These are phyloP conservation scores for Podosphaera aphanis DNA, from an alignment of 2,329 filamentous ascomycete genomes.

Conservation along the genomic window DNA sequence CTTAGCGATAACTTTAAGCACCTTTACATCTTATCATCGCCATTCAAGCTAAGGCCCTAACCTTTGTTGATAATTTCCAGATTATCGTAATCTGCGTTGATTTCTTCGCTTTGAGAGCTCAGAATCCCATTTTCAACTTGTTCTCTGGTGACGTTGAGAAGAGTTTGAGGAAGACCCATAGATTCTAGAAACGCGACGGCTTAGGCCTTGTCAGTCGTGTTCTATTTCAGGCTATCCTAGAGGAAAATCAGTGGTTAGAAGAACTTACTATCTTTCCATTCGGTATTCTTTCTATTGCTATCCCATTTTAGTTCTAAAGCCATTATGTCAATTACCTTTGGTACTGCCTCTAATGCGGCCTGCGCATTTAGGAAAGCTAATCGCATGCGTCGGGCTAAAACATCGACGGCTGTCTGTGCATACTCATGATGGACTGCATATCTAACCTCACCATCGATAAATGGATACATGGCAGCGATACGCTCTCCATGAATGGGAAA, in stretches of 20 bases:
- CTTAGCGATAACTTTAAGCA: too few relatives aligned
- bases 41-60: too few relatives aligned
- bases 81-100: too few relatives aligned
- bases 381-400: constrained; percentile 63
- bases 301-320: constrained; percentile 63
- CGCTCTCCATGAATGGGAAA: constrained; percentile 68
- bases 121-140: constrained; percentile 38
- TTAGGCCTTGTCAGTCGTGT: constrained; percentile 10
- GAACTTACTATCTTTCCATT: constrained; percentile 53
- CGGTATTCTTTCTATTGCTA: constrained; percentile 42
- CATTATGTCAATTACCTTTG: constrained; percentile 76
- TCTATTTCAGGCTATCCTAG: not conserved
- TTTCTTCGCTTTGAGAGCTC: constrained; percentile 23
- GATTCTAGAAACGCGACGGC: constrained; percentile 36
- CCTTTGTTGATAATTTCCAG: too few relatives aligned
- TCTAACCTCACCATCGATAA: constrained; percentile 74
- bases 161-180: constrained; percentile 40
- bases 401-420: constrained; percentile 73
- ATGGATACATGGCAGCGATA: constrained; percentile 63
- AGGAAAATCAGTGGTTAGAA: not conserved
- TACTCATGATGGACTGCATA: constrained; percentile 80
- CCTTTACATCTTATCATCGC: too few relatives aligned
- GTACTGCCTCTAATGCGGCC: constrained; percentile 67
- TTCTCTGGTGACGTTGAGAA: constrained; percentile 31
- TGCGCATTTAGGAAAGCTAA: constrained; percentile 82